phyloP scores from a whole-genome alignment of 2,329 filamentous ascomycete species.

The Rachicladosporium sp. region DNA sequence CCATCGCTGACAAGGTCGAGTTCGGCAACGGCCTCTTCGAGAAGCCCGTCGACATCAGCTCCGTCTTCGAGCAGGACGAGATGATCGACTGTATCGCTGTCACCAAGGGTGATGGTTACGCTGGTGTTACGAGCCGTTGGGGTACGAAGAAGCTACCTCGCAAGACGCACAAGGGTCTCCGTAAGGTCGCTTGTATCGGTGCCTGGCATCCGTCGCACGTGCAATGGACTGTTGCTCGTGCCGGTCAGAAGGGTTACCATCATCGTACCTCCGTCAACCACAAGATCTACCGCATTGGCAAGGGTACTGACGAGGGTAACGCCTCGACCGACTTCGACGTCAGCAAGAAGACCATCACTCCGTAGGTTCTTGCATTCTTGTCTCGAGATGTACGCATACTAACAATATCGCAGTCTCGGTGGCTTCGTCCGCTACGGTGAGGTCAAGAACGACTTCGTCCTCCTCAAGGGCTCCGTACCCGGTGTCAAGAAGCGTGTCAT shows the following conservation, averaged over 20 bases:
- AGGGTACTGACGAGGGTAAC: conserved; percentile 80
- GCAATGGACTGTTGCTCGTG: conserved; percentile 99
- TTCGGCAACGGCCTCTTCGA: conserved; percentile 95
- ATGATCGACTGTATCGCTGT: conserved; percentile 98
- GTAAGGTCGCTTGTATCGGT: conserved; percentile 99
- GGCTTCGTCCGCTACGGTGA: conserved; percentile 99
- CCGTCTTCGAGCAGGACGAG: conserved; percentile 99
- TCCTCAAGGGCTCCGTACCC: conserved; percentile 94
- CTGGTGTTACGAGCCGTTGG: conserved; percentile 95
- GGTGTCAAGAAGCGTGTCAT: conserved; percentile 99
- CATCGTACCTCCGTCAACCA: conserved; percentile 99
- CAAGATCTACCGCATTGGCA: conserved; percentile 99
- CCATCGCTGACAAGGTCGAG: conserved; percentile 88
- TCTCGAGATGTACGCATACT: conserved; percentile 13
- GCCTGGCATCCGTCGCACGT: conserved; percentile 99
- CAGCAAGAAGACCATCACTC: conserved; percentile 99
- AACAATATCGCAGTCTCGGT: conserved; percentile 59
- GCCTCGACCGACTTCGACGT: conserved; percentile 91
- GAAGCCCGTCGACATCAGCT: conserved; percentile 89
- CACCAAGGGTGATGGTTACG: conserved; percentile 99
- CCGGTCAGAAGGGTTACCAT: conserved; percentile 99
- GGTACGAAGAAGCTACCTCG: conserved; percentile 99
- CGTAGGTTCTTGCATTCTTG: conserved; percentile 53
- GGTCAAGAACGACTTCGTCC: conserved; percentile 97
- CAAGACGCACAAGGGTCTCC: conserved; percentile 99